Evolutionary conservation across 257 asterid species (phyloP).

Genomic region (Gentiana macrophylla): DNA sequence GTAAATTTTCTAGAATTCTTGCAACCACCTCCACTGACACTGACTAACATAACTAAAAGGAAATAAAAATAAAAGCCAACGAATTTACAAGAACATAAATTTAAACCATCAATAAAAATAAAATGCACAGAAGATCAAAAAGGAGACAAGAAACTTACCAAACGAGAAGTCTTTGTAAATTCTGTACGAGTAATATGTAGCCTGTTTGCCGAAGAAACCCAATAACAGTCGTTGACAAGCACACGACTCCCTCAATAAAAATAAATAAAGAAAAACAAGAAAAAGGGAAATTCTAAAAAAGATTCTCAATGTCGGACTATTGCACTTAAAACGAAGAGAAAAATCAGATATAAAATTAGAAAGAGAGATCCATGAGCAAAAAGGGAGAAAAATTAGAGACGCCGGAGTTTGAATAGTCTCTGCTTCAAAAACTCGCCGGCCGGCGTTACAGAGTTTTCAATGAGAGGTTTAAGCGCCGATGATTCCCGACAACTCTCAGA

Average conservation of each 20-base stretch:
- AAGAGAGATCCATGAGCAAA: conserved; percentile 3
- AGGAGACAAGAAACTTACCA: conserved; percentile 5
- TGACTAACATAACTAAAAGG: too few relatives aligned
- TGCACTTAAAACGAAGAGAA: conserved; percentile 1
- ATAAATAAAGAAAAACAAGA: neutral
- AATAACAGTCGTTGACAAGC: conserved; percentile 1
- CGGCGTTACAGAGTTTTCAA: conserved; percentile 36
- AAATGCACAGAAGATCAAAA: neutral
- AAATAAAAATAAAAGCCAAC: neutral
- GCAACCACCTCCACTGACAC: too few relatives aligned
- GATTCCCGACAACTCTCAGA: conserved; percentile 67
- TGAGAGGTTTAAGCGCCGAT: conserved; percentile 58
- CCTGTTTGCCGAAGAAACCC: neutral
- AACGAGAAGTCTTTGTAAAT: conserved; percentile 3
- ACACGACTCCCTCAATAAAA: too few relatives aligned
- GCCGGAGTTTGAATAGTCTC: neutral
- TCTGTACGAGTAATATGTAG: conserved; percentile 2
- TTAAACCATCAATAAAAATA: neutral
- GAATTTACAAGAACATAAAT: neutral
- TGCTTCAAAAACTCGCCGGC: conserved; percentile 15
- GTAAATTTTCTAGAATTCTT: too few relatives aligned
- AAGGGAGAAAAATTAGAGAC: conserved; percentile 17
- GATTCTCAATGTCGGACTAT: conserved; percentile 12
- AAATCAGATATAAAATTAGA: conserved; percentile 7
- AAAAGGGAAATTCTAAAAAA: conserved; percentile 1